Conservation (phyloP, 257 asterid species). For the Nicotiana attenuata region DNA sequence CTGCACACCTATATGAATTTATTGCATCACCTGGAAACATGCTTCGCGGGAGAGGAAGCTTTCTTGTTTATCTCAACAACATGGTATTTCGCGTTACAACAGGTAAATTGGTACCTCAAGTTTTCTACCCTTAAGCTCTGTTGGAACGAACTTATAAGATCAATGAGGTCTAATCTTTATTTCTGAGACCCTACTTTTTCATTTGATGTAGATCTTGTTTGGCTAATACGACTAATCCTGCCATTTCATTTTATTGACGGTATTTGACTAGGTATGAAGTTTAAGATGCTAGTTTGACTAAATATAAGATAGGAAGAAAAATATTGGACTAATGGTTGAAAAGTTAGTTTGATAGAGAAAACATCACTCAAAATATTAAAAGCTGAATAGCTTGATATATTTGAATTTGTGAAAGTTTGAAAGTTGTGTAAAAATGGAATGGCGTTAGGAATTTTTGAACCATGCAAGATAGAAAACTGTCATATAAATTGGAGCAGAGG, state of each 20-base stretch:
- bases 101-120: slow-evolving; percentile 22
- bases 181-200: background rate
- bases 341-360: background rate
- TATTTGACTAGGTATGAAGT: background rate
- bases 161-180: background rate
- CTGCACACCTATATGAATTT: slow-evolving; percentile 45
- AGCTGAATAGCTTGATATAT: background rate
- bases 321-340: background rate
- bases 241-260: background rate
- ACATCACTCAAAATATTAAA: background rate
- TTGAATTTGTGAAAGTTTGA: background rate
- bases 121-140: background rate
- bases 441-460: background rate
- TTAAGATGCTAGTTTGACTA: background rate
- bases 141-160: background rate
- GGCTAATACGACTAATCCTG: background rate
- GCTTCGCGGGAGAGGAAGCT: slow-evolving; percentile 34
- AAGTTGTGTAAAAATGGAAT: background rate
- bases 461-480: background rate
- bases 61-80: slow-evolving; percentile 34
- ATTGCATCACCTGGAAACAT: slow-evolving; percentile 37
- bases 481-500: background rate
- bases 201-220: slow-evolving; percentile 1
- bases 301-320: background rate
- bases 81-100: slow-evolving; percentile 33